Conservation (phyloP, 1,284 basidiomycete species). For the Lentinus polychrous region DNA sequence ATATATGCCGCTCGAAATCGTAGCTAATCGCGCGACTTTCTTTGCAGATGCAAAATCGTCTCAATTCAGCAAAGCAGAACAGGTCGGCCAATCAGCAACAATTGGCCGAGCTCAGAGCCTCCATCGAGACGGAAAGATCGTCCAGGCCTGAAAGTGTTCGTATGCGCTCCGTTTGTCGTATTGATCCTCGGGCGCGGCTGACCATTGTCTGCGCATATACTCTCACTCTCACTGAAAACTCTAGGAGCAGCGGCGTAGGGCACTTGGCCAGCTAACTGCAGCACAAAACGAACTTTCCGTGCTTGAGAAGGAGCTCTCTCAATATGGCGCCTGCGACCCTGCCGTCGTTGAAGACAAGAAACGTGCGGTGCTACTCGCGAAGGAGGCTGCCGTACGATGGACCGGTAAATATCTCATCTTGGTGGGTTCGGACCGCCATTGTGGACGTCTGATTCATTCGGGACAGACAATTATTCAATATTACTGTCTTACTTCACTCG, state of each 20-base stretch:
- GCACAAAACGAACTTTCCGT: constrained; percentile 47
- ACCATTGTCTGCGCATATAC: neutral
- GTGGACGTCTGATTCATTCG: neutral
- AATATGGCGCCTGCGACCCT: constrained; percentile 81
- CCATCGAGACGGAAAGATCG: constrained; percentile 36
- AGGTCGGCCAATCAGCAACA: constrained; percentile 41
- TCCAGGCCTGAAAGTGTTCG: constrained; percentile 63
- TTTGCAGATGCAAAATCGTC: constrained; percentile 50
- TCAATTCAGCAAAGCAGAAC: constrained; percentile 49
- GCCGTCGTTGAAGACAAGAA: constrained; percentile 70
- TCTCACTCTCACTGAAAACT: neutral
- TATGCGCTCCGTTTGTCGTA: constrained; percentile 6
- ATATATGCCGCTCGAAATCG: neutral
- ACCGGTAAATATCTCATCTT: constrained; percentile 60
- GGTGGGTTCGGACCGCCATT: neutral
- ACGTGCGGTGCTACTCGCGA: constrained; percentile 62
- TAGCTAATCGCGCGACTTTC: constrained; percentile 1
- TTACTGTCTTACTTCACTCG: constrained; percentile 59
- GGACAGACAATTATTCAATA: constrained; percentile 30
- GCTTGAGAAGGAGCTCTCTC: constrained; percentile 64
- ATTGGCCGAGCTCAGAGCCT: constrained; percentile 24
- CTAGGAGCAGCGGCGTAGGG: constrained; percentile 49
- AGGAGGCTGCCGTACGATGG: constrained; percentile 78
- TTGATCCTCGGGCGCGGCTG: neutral
- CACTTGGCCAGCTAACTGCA: constrained; percentile 41